These are phyloP conservation scores for Elongisporangium undulatum DNA, from an alignment of 352 stramenopile species.

Conservation along the genomic window DNA sequence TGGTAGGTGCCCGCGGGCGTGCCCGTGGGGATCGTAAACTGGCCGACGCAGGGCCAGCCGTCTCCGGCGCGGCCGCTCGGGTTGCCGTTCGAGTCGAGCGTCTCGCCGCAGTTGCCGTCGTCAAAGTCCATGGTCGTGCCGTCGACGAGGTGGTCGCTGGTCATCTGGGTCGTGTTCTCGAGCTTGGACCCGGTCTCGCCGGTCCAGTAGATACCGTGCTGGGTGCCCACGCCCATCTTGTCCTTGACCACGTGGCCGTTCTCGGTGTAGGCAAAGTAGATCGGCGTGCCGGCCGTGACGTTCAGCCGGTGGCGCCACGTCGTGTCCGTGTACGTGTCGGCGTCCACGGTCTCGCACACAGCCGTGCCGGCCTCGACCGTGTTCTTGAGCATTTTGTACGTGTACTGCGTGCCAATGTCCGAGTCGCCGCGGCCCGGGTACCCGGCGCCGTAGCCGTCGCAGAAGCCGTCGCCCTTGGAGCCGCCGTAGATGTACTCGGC, in stretches of 20 bases:
- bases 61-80: constrained; percentile 48
- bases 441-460: constrained; percentile 56
- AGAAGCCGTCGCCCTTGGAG: constrained; percentile 56
- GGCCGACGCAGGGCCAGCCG: constrained; percentile 53
- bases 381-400: constrained; percentile 70
- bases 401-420: constrained; percentile 50
- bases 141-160: constrained; percentile 35
- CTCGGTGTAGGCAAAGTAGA: constrained; percentile 53
- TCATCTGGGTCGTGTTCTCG: constrained; percentile 44
- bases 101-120: constrained; percentile 58
- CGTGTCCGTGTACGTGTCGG: constrained; percentile 48
- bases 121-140: constrained; percentile 45
- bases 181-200: constrained; percentile 28
- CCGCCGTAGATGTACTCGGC: constrained; percentile 64
- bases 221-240: constrained; percentile 54
- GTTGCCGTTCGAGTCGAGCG: constrained; percentile 33
- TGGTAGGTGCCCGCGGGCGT: constrained; percentile 49
- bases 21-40: constrained; percentile 38
- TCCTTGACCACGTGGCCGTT: constrained; percentile 68
- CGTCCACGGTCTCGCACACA: constrained; percentile 41
- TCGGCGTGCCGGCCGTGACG: constrained; percentile 22
- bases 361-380: constrained; percentile 37
- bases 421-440: constrained; percentile 50
- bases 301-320: constrained; percentile 53
- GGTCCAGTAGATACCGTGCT: constrained; percentile 68